Conservation (phyloP, 1,284 basidiomycete genomes). For the Tilletiopsis washingtonensis region DNA sequence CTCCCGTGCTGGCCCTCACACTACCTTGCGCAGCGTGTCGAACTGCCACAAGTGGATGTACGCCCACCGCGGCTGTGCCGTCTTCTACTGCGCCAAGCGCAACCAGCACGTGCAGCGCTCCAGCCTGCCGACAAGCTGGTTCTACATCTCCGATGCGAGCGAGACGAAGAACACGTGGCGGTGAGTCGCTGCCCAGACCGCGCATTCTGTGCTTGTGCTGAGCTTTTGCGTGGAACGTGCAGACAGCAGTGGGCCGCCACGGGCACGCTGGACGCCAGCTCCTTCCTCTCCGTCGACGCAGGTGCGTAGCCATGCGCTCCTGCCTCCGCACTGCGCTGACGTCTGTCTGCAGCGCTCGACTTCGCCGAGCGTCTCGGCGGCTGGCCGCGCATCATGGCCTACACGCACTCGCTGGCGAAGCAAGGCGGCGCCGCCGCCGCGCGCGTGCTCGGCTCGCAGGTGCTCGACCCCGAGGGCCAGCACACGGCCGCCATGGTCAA, state of each 20-base stretch:
- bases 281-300: constrained; percentile 19
- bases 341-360: constrained; percentile 62
- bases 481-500: constrained; percentile 25
- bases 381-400: constrained; percentile 66
- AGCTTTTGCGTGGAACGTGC: no score
- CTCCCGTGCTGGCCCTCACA: background rate
- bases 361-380: constrained; percentile 76
- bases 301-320: no score
- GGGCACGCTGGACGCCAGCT: constrained; percentile 21
- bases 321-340: no score
- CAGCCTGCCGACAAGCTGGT: constrained; percentile 64
- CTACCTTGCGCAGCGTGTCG: background rate
- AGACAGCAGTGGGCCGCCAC: constrained; percentile 21
- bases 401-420: constrained; percentile 66
- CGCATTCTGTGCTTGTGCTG: no score
- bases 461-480: constrained; percentile 52
- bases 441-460: constrained; percentile 59
- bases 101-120: constrained; percentile 71
- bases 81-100: constrained; percentile 68
- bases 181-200: background rate
- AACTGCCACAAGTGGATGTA: constrained; percentile 80
- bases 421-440: constrained; percentile 63
- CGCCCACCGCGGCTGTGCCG: constrained; percentile 63
- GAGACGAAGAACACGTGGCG: constrained; percentile 6
- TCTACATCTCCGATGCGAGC: constrained; percentile 53